Percentiles rank a stretch among this genome's conserved stretches.
Evolutionary conservation across 345 rosid genomes (phyloP).

Genomic region (Aethionema arabicum): DNA sequence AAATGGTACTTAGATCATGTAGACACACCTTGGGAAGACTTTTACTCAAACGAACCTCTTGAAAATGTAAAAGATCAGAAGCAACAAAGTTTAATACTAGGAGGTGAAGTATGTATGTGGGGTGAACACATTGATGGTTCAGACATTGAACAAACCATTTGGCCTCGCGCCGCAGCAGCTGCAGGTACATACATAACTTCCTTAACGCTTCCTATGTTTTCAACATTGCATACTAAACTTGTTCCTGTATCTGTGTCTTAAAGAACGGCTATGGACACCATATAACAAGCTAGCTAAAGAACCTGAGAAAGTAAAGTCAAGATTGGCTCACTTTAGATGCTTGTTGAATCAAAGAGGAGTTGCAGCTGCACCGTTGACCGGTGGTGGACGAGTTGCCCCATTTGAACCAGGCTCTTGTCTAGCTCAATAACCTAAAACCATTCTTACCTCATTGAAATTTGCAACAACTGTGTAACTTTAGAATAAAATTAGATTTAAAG

Average conservation of each 20-base stretch:
- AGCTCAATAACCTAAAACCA: conserved; percentile 39
- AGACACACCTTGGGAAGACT: conserved; percentile 54
- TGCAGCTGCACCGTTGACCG: conserved; percentile 59
- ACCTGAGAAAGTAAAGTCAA: conserved; percentile 40
- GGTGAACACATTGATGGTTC: conserved; percentile 63
- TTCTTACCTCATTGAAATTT: background rate
- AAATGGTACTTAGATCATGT: conserved; percentile 72
- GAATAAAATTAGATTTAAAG: too few species aligned
- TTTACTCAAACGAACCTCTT: conserved; percentile 64
- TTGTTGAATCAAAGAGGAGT: conserved; percentile 68
- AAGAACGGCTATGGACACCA: conserved; percentile 74
- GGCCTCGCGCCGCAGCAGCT: conserved; percentile 88
- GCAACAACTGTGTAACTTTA: background rate
- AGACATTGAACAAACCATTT: conserved; percentile 70
- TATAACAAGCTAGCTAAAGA: conserved; percentile 49
- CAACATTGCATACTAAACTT: background rate
- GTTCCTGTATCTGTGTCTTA: background rate
- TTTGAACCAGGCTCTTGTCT: conserved; percentile 64
- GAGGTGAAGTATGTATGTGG: conserved; percentile 89
- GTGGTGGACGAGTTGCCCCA: conserved; percentile 53
- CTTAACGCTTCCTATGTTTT: too few species aligned
- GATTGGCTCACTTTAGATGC: conserved; percentile 71
- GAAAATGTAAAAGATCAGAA: conserved; percentile 40
- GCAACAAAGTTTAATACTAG: conserved; percentile 58
- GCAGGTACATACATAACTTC: conserved; percentile 47